Base-by-base conservation (phyloP, 176 grass and related monocot species). In the Microstegium vimineum region DNA sequence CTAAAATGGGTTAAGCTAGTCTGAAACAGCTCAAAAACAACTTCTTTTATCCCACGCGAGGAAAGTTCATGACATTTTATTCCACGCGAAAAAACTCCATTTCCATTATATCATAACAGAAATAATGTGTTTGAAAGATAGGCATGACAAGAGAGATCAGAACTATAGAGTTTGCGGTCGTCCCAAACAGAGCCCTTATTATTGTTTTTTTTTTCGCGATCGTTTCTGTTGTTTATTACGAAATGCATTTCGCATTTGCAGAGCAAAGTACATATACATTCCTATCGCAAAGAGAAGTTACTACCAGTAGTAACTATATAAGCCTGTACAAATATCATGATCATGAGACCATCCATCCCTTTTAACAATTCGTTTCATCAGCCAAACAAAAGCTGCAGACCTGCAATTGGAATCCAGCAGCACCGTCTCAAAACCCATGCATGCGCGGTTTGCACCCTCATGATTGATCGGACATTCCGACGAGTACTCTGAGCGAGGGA, bases 271-370 rank as follows among this genome's bases (percentile, higher is more conserved):
- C 8, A 56, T 1, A 38, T 22, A 57, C 38, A 73, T 28, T 37
- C 35, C 25, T 51, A 63, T 49, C 2, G 63, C 64, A 84, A 69
- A 28, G 63, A 69, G 40, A 52, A 74, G 57, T 86, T 65, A 73
- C 68, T 54, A 9, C 6, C 10, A 3, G 20, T 6, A 49, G 16
- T 49, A 49, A 49, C 49, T 22, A 22, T 9, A 18, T 38, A 69
- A 62, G 22, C 41, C n/a, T 87, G 79, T 87, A 82, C 85, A 87
- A 4, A 10, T 25, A 27, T 59, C 70, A 10, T 27, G 23, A 4
- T 18, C 63, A 42, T 33, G 73, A 18, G 47, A 47, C 4, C 37
- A 6, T 20, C 16, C 2, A 33, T 4, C 34, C 31, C 34, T 70
- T 32, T 15, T 4, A 2, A 40, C 23, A 11, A 27, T 40, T 59